These are phyloP conservation scores for Entomortierella lignicola DNA, from an alignment of 192 early-diverging fungal genomes.

Conservation along the genomic window DNA sequence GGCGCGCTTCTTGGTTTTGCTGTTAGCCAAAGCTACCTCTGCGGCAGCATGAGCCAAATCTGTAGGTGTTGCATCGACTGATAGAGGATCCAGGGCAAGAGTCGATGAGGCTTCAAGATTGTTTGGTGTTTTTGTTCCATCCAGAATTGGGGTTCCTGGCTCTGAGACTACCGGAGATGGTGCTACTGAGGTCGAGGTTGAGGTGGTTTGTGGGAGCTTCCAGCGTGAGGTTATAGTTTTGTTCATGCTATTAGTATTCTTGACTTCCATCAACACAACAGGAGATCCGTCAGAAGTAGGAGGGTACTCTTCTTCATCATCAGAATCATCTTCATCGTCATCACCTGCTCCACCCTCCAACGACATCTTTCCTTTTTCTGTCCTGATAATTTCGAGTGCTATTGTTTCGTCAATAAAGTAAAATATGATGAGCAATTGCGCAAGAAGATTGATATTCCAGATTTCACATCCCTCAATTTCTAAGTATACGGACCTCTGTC, in stretches of 20 bases:
- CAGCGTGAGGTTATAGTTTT: slow-evolving; percentile 66
- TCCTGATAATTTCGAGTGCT: slow-evolving; percentile 43
- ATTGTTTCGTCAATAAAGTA: background rate
- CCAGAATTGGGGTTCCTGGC: slow-evolving; percentile 26
- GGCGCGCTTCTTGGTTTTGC: slow-evolving; percentile 54
- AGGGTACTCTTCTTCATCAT: slow-evolving; percentile 48
- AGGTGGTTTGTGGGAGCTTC: slow-evolving; percentile 48
- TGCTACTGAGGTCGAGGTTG: slow-evolving; percentile 19
- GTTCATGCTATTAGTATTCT: slow-evolving; percentile 70
- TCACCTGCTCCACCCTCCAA: slow-evolving; percentile 6
- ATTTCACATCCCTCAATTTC: background rate
- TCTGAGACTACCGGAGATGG: slow-evolving; percentile 46
- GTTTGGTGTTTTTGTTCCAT: slow-evolving; percentile 28
- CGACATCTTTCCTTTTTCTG: slow-evolving; percentile 36
- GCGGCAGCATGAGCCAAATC: slow-evolving; percentile 36
- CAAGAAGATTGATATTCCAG: background rate
- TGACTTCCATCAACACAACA: slow-evolving; percentile 54
- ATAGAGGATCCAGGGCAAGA: slow-evolving; percentile 23
- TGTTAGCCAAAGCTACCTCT: slow-evolving; percentile 29
- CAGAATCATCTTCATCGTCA: slow-evolving; percentile 33
- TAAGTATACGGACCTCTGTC: slow-evolving; percentile 21
- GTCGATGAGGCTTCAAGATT: background rate
- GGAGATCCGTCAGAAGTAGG: slow-evolving; percentile 31
- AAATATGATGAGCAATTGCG: background rate
- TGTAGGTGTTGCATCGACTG: slow-evolving; percentile 47